Percentiles rank a stretch among this genome's conserved stretches.
Conservation (phyloP, 257 asterid genomes). For the Orobanche coerulescens region DNA sequence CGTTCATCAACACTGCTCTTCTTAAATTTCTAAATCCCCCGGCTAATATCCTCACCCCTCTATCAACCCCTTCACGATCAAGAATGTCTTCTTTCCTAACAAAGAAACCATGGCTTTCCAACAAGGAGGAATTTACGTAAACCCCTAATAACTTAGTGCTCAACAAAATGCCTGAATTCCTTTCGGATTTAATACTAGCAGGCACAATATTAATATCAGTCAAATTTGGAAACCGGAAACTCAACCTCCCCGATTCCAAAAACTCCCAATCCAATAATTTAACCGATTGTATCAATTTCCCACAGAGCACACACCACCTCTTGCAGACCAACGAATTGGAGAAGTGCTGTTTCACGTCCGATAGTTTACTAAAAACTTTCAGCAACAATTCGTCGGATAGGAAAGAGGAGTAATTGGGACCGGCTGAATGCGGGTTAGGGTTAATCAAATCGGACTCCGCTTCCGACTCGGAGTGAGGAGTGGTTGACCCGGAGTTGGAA, state of each 20-base stretch:
- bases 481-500: conserved; percentile 56
- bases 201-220: conserved; percentile 48
- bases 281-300: conserved; percentile 51
- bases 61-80: conserved; percentile 40
- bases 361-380: conserved; percentile 42
- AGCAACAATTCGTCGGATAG: conserved; percentile 58
- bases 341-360: conserved; percentile 38
- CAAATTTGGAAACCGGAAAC: conserved; percentile 66
- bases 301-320: conserved; percentile 69
- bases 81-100: conserved; percentile 43
- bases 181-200: conserved; percentile 34
- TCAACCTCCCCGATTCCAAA: conserved; percentile 74
- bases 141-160: conserved; percentile 44
- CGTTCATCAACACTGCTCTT: conserved; percentile 51
- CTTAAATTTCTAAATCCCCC: conserved; percentile 65
- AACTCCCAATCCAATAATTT: conserved; percentile 86
- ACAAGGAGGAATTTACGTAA: conserved; percentile 39
- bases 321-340: conserved; percentile 69
- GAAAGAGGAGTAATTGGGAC: conserved; percentile 37
- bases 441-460: conserved; percentile 45
- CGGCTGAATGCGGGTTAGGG: conserved; percentile 24
- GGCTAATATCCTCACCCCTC: conserved; percentile 61
- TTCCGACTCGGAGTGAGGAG: conserved; percentile 66
- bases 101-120: conserved; percentile 38
- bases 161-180: conserved; percentile 66